Conservation (phyloP, 345 rosid genomes). For the Pseudoturritis turrita region DNA sequence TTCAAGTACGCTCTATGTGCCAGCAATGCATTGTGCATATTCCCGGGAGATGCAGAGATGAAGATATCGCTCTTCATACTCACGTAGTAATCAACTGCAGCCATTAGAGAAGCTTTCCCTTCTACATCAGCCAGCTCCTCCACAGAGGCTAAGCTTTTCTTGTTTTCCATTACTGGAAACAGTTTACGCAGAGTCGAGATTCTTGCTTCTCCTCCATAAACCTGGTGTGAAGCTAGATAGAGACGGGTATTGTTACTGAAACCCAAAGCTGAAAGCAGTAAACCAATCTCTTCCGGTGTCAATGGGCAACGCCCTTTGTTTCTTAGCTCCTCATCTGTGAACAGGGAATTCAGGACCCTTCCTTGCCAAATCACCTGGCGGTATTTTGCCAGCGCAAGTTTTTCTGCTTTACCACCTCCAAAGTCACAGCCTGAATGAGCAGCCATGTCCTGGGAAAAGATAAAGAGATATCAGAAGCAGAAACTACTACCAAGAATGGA, state of each 20-base stretch:
- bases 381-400: constrained; percentile 76
- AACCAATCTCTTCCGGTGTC: constrained; percentile 95
- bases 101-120: constrained; percentile 80
- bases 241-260: constrained; percentile 80
- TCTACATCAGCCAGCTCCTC: constrained; percentile 57
- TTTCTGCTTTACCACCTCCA: constrained; percentile 97
- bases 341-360: constrained; percentile 83
- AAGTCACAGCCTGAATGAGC: constrained; percentile 98
- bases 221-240: constrained; percentile 95
- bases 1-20: constrained; percentile 79
- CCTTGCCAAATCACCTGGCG: constrained; percentile 94
- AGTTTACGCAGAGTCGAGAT: constrained; percentile 59
- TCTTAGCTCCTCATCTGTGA: constrained; percentile 74
- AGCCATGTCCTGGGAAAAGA: constrained; percentile 76
- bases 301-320: constrained; percentile 94
- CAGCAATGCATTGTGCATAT: constrained; percentile 94
- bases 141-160: constrained; percentile 73
- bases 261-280: constrained; percentile 81
- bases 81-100: constrained; percentile 92
- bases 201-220: constrained; percentile 93
- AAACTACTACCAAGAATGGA: neutral
- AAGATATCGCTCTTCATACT: constrained; percentile 91
- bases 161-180: constrained; percentile 83
- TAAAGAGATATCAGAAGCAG: neutral
- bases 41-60: constrained; percentile 96